phyloP scores from a whole-genome alignment of 1,139 yeast species.

The Wickerhamomyces sp. region DNA sequence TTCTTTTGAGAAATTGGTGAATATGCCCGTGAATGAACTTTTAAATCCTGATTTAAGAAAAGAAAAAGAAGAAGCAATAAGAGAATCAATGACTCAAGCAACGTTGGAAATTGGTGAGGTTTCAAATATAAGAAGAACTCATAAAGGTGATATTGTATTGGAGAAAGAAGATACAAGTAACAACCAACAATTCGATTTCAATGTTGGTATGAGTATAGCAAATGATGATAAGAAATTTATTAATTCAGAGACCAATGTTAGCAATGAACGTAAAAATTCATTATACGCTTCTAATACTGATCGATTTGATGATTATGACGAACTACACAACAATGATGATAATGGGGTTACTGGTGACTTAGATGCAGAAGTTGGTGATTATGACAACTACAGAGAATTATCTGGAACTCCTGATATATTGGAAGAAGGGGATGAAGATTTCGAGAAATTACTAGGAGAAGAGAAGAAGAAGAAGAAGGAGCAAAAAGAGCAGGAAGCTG shows the following conservation, averaged over 20 bases:
- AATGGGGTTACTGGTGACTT: not conserved
- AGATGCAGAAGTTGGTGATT: conserved; percentile 2
- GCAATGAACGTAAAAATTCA: conserved; percentile 7
- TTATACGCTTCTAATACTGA: conserved; percentile 16
- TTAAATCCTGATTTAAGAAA: conserved; percentile 68
- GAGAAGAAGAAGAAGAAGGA: conserved; percentile 10
- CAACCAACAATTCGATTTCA: conserved; percentile 21
- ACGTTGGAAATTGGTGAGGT: conserved; percentile 53
- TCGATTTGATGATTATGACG: conserved; percentile 17
- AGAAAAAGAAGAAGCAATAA: conserved; percentile 68
- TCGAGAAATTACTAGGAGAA: conserved; percentile 4
- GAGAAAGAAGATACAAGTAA: conserved; percentile 47
- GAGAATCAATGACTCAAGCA: conserved; percentile 59
- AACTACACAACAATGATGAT: conserved; percentile 1
- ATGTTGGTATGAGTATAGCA: conserved; percentile 30
- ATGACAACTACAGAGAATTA: conserved; percentile 11
- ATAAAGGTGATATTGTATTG: conserved; percentile 81
- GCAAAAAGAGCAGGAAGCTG: conserved; percentile 5
- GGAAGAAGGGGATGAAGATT: conserved; percentile 7
- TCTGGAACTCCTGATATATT: conserved; percentile 1
- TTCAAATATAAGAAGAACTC: conserved; percentile 71
- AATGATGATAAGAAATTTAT: conserved; percentile 27
- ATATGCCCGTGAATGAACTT: conserved; percentile 57
- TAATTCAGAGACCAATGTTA: conserved; percentile 8
- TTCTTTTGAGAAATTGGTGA: conserved; percentile 47